A percentile compares a stretch with the other conserved stretches of the same genome.
phyloP scores from a whole-genome alignment of 2,329 filamentous ascomycete genomes.

The Aspergillus ruber region DNA sequence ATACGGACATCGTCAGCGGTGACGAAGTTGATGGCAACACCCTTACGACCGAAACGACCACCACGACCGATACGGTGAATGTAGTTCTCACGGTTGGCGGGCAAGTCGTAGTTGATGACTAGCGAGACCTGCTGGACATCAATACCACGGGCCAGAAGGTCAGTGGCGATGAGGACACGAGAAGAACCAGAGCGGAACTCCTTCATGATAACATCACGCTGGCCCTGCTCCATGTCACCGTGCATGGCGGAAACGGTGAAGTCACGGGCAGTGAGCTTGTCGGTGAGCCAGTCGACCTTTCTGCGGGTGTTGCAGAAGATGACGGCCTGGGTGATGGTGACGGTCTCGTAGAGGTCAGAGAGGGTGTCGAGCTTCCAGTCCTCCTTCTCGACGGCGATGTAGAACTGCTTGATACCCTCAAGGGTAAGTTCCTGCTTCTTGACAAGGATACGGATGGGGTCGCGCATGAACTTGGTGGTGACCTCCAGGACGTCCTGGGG shows the following conservation, averaged over 20 bases:
- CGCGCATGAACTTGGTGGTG: conserved; percentile 99
- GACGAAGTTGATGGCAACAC: conserved; percentile 99
- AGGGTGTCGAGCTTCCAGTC: conserved; percentile 99
- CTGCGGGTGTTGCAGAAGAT: conserved; percentile 99
- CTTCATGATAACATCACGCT: conserved; percentile 99
- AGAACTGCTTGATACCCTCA: conserved; percentile 99
- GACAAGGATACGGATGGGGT: conserved; percentile 96
- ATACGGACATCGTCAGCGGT: conserved; percentile 98
- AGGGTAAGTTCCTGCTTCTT: conserved; percentile 99
- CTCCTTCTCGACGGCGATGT: conserved; percentile 99
- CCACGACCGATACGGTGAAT: conserved; percentile 99
- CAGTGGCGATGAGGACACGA: conserved; percentile 96
- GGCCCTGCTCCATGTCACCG: conserved; percentile 96
- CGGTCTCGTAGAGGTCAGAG: conserved; percentile 96
- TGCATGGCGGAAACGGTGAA: conserved; percentile 99
- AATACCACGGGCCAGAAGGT: conserved; percentile 97
- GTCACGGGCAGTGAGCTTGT: conserved; percentile 97
- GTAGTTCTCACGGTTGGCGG: conserved; percentile 99
- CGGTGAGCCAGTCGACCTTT: conserved; percentile 99
- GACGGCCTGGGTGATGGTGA: conserved; percentile 98
- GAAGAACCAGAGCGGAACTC: conserved; percentile 99
- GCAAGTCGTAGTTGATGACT: conserved; percentile 99
- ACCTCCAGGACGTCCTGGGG: conserved; percentile 98
- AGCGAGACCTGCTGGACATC: conserved; percentile 99
- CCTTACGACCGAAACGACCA: conserved; percentile 99